Evolutionary conservation across 495 filamentous ascomycete species (phyloP).

Genomic region (Ramalina peruviana): DNA sequence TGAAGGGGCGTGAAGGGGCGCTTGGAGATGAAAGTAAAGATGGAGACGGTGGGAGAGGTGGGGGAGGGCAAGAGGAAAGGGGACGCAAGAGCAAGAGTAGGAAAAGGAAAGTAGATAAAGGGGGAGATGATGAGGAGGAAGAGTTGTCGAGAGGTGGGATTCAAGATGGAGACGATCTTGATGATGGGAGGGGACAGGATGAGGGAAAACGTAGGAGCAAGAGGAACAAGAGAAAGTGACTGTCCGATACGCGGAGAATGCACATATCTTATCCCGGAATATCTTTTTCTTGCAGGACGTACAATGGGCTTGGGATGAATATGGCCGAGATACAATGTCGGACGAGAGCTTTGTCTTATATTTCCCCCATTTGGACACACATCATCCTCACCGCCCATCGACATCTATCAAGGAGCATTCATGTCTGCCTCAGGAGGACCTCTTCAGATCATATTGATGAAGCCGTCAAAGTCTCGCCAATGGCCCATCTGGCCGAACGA

Average conservation of each 20-base stretch:
- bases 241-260: too few relatives aligned
- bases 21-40: slow-evolving; percentile 24
- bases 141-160: slow-evolving; percentile 26
- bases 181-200: slow-evolving; percentile 42
- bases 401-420: too few relatives aligned
- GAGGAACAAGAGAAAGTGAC: slow-evolving; percentile 55
- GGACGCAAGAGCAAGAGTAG: slow-evolving; percentile 51
- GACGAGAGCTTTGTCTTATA: slow-evolving; percentile 13
- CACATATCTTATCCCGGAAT: too few relatives aligned
- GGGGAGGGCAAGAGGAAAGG: slow-evolving; percentile 34
- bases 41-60: slow-evolving; percentile 41
- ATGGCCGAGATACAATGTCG: too few relatives aligned
- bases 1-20: slow-evolving; percentile 15
- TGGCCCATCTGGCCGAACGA: slow-evolving; percentile 26
- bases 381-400: too few relatives aligned
- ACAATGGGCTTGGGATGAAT: too few relatives aligned
- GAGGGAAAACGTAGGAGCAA: slow-evolving; percentile 48
- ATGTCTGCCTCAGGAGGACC: too few relatives aligned
- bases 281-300: too few relatives aligned
- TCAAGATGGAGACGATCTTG: slow-evolving; percentile 57
- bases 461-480: slow-evolving; percentile 24
- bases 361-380: too few relatives aligned
- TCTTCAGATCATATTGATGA: too few relatives aligned
- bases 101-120: slow-evolving; percentile 69
- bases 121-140: slow-evolving; percentile 49